Conservation (phyloP, 2,329 filamentous ascomycete genomes). For the Lachnellula subtilissima region DNA sequence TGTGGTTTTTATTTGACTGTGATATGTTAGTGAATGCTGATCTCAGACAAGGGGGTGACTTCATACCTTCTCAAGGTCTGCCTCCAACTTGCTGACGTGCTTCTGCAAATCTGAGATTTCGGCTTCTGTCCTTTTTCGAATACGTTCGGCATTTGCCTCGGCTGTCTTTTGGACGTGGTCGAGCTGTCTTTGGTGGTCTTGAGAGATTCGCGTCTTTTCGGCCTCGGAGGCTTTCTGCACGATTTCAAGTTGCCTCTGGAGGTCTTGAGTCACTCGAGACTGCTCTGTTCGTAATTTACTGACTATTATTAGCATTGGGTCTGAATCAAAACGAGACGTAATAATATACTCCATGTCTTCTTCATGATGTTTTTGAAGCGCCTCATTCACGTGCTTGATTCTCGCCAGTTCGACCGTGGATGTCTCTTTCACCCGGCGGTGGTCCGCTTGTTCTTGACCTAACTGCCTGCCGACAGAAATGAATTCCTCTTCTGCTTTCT, state of each 20-base stretch:
- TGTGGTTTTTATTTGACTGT: conserved; percentile 55
- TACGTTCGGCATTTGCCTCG: conserved; percentile 46
- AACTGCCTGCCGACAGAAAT: conserved; percentile 49
- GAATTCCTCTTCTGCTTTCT: conserved; percentile 43
- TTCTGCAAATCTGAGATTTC: conserved; percentile 60
- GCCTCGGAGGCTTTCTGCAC: conserved; percentile 42
- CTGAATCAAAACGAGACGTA: background rate
- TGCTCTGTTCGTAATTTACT: conserved; percentile 31
- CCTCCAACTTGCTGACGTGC: conserved; percentile 57
- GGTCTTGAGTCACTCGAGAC: conserved; percentile 25
- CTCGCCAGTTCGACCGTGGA: conserved; percentile 46
- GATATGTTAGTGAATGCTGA: conserved; percentile 19
- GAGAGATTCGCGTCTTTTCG: conserved; percentile 31
- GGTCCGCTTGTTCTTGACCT: conserved; percentile 69
- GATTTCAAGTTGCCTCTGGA: conserved; percentile 41
- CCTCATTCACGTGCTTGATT: conserved; percentile 55
- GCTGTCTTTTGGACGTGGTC: conserved; percentile 44
- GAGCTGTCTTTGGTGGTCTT: conserved; percentile 39
- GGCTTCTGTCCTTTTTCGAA: conserved; percentile 48
- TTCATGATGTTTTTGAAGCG: conserved; percentile 65
- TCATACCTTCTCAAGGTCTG: conserved; percentile 55
- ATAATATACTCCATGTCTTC: conserved; percentile 54
- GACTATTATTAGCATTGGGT: conserved; percentile 15
- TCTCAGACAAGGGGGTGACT: background rate
- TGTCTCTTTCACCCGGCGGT: conserved; percentile 60